Evolutionary conservation across 2,329 filamentous ascomycete genomes (phyloP).

Genomic region (Pseudogymnoascus sp.): DNA sequence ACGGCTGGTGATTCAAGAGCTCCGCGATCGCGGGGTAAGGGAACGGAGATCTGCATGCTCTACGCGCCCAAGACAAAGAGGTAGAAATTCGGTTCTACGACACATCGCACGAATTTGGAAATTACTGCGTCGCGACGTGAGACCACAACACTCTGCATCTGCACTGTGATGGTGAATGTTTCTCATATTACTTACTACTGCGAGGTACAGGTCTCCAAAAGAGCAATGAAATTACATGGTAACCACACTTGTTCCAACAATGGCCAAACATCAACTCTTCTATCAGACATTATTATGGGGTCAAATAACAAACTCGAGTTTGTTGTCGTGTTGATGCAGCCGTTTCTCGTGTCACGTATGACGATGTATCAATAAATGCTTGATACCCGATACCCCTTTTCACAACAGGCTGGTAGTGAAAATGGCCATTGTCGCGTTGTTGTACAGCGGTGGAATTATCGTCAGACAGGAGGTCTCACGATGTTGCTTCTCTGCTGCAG

Average conservation of each 20-base stretch:
- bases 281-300: neutral
- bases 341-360: neutral
- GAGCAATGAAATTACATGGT: neutral
- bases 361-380: neutral
- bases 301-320: neutral
- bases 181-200: neutral
- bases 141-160: conserved; percentile 1
- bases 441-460: neutral
- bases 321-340: neutral
- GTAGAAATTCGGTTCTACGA: neutral
- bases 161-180: neutral
- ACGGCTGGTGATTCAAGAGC: neutral
- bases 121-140: neutral
- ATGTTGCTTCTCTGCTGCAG: neutral
- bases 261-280: neutral
- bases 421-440: neutral
- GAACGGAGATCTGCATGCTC: neutral
- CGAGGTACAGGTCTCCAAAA: neutral
- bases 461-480: neutral
- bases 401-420: neutral
- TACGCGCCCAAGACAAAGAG: neutral
- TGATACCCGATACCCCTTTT: neutral
- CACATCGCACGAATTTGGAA: neutral
- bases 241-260: neutral
- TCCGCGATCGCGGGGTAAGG: neutral